phyloP scores from a whole-genome alignment of 106 monocot genomes.

The Allium sativum region DNA sequence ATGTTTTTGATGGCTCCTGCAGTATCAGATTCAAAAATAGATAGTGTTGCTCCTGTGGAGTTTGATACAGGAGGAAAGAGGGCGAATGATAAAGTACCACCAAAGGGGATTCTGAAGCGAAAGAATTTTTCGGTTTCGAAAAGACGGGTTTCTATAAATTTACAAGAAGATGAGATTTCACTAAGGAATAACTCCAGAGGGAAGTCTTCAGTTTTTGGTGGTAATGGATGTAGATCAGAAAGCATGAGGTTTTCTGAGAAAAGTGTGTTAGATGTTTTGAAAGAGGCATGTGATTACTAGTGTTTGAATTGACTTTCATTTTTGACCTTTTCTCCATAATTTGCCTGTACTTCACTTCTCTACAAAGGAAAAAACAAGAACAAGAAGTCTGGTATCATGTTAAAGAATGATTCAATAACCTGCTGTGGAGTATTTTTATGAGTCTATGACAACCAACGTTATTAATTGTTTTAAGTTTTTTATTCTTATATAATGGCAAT shows the following conservation, averaged over 20 bases:
- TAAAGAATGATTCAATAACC: no score
- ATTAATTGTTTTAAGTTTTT: no score
- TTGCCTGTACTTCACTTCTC: no score
- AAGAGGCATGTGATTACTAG: conserved; percentile 16
- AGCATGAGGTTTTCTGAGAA: conserved; percentile 13
- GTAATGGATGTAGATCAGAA: conserved; percentile 19
- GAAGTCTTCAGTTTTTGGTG: conserved; percentile 63
- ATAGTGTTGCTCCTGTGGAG: conserved; percentile 3
- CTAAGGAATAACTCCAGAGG: conserved; percentile 6
- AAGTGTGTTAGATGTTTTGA: conserved; percentile 75
- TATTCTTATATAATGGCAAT: no score
- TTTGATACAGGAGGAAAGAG: background rate
- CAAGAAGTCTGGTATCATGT: no score
- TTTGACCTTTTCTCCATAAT: no score
- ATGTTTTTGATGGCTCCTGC: conserved; percentile 84
- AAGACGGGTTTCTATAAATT: conserved; percentile 68
- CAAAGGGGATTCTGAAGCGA: conserved; percentile 67
- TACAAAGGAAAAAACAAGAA: no score
- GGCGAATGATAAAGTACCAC: conserved; percentile 12
- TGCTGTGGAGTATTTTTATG: no score
- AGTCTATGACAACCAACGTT: no score
- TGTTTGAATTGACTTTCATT: no score
- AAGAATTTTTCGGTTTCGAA: conserved; percentile 33
- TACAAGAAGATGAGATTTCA: conserved; percentile 86
- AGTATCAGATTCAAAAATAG: conserved; percentile 15